A percentile compares a stretch with the other conserved stretches of the same genome.
Evolutionary conservation across 768 basidiomycete species (phyloP).

Genomic region (Peribolospora baueri): DNA sequence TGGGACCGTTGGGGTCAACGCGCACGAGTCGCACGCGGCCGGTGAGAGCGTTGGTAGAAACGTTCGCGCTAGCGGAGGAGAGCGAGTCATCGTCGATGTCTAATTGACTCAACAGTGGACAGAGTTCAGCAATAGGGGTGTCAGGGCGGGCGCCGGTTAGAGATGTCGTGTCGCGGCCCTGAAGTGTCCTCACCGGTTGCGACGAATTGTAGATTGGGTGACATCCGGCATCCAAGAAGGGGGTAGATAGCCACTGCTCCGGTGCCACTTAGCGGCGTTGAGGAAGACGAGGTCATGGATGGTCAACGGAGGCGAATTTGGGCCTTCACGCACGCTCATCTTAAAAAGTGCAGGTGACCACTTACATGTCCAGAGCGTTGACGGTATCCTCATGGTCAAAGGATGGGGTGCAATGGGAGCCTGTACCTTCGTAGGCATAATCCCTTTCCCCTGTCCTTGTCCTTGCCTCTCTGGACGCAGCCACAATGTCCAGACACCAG

Average conservation of each 20-base stretch:
- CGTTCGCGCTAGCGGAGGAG: conserved; percentile 31
- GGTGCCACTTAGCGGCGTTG: conserved; percentile 33
- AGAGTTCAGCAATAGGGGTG: not conserved
- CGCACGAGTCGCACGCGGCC: conserved; percentile 29
- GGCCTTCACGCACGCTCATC: not conserved
- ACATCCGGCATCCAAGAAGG: conserved; percentile 36
- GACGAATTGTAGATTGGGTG: conserved; percentile 33
- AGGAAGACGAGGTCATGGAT: not conserved
- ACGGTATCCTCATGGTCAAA: conserved; percentile 5
- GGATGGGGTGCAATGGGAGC: conserved; percentile 14
- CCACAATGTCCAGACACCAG: conserved; percentile 47
- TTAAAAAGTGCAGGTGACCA: not conserved
- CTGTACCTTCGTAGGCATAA: conserved; percentile 12
- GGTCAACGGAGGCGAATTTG: not conserved
- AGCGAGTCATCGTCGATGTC: conserved; percentile 50
- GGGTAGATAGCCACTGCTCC: conserved; percentile 81
- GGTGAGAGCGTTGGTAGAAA: conserved; percentile 32
- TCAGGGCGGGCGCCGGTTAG: not conserved
- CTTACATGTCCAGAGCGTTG: conserved; percentile 53
- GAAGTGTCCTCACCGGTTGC: conserved; percentile 35
- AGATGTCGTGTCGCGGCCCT: too few species aligned
- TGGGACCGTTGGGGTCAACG: conserved; percentile 18
- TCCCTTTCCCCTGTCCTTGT: too few species aligned
- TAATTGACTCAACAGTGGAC: conserved; percentile 15
- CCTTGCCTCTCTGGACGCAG: not conserved